Conservation (phyloP, 2,329 filamentous ascomycete genomes). For the Trichoderma pleuroti region DNA sequence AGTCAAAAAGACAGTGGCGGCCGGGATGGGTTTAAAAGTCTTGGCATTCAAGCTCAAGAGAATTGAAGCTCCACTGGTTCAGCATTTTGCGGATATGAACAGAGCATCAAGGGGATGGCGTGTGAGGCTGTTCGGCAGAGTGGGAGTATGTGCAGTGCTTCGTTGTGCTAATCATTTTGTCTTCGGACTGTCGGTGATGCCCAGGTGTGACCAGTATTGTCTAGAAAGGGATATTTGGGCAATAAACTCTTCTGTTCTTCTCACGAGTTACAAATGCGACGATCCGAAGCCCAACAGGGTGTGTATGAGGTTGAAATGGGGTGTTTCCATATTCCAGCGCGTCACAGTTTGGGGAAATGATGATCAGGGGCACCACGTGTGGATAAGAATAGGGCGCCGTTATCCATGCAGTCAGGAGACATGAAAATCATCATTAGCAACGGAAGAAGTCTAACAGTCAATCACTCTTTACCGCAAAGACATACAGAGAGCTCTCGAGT, state of each 20-base stretch:
- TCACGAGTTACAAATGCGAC: background rate
- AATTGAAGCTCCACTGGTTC: background rate
- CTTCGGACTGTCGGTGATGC: background rate
- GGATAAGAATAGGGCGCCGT: background rate
- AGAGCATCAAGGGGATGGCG: background rate
- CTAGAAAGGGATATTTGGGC: background rate
- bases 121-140: background rate
- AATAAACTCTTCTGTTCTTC: background rate
- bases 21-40: background rate
- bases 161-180: background rate
- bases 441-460: background rate
- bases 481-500: background rate
- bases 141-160: background rate
- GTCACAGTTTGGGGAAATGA: background rate
- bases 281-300: background rate
- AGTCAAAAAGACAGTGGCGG: background rate
- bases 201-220: background rate
- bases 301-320: background rate
- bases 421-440: background rate
- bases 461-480: background rate
- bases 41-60: background rate
- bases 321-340: background rate
- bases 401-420: background rate
- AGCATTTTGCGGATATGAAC: background rate
- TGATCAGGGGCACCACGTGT: constrained; percentile 12